These are phyloP conservation scores for Ustilago esculenta DNA, from an alignment of 1,284 basidiomycete genomes.

Conservation along the genomic window DNA sequence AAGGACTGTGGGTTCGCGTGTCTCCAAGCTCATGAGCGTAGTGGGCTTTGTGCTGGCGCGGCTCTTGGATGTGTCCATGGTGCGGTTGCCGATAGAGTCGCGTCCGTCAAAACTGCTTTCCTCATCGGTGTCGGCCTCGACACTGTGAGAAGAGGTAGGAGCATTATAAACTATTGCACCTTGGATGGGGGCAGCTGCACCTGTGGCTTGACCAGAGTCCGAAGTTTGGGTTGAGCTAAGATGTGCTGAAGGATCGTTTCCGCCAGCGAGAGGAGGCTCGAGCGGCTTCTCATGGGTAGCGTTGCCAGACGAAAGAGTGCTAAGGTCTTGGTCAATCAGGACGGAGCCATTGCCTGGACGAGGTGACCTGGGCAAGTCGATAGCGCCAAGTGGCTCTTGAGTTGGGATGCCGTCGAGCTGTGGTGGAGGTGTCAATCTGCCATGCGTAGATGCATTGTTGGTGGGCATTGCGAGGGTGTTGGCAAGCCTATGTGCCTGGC, in stretches of 20 bases:
- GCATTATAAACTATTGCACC: conserved; percentile 7
- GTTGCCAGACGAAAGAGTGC: conserved; percentile 7
- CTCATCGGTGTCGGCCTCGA: conserved; percentile 25
- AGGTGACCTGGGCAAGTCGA: conserved; percentile 37
- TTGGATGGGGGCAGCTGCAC: conserved; percentile 19
- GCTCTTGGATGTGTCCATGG: conserved; percentile 71
- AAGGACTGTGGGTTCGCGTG: conserved; percentile 35
- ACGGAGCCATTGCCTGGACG: conserved; percentile 11
- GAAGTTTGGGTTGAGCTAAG: background rate
- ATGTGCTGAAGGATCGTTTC: background rate
- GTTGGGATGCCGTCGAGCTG: conserved; percentile 46
- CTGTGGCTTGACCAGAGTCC: background rate
- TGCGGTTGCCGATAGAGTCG: conserved; percentile 56
- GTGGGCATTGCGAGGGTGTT: conserved; percentile 41
- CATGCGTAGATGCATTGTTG: conserved; percentile 6
- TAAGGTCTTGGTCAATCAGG: background rate
- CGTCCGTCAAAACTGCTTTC: conserved; percentile 36
- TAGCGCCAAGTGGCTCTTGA: conserved; percentile 48
- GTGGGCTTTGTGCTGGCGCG: conserved; percentile 94
- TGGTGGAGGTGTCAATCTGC: conserved; percentile 39
- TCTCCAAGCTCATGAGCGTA: conserved; percentile 85
- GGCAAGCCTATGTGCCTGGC: conserved; percentile 38
- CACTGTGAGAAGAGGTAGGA: background rate
- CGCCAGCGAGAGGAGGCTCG: background rate
- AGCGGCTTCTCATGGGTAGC: conserved; percentile 13